A percentile compares a stretch with the other conserved stretches of the same genome.
These are phyloP conservation scores for Colletotrichum sp. DNA, from an alignment of 2,329 filamentous ascomycete species.

Conservation along the genomic window DNA sequence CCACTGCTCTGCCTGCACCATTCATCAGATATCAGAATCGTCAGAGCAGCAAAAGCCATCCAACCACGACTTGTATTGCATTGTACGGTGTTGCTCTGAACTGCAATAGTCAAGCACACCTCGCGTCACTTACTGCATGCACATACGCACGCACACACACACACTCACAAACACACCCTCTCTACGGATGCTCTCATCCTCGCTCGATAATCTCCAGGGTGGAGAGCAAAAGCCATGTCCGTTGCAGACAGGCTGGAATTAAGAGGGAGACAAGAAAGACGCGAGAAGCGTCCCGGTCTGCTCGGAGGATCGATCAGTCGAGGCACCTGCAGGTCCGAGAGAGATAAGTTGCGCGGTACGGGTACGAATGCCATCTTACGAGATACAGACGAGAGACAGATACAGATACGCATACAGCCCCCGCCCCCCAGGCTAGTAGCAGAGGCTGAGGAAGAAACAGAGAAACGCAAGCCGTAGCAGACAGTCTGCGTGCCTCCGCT, in stretches of 20 bases:
- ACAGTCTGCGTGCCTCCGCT: not conserved
- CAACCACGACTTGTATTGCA: not conserved
- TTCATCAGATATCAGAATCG: constrained; percentile 23
- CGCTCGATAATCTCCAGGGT: not conserved
- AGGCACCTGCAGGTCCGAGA: constrained; percentile 15
- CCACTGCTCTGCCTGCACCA: not conserved
- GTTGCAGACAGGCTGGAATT: not conserved
- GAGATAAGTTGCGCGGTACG: constrained; percentile 9
- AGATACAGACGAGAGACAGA: not conserved
- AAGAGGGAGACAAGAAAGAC: not conserved
- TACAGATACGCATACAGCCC: not conserved
- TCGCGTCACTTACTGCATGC: not conserved
- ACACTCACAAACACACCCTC: not conserved
- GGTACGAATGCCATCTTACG: not conserved
- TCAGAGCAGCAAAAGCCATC: not conserved
- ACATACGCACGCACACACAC: not conserved
- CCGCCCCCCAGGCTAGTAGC: not conserved
- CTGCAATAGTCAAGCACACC: constrained; percentile 7
- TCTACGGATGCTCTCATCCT: not conserved
- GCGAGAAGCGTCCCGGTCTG: not conserved
- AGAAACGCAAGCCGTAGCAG: constrained; percentile 3
- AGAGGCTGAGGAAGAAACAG: not conserved
- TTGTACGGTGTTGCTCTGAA: not conserved
- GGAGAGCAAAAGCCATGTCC: not conserved
- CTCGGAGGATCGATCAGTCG: constrained; percentile 3